These are phyloP conservation scores for Pichia inconspicua DNA, from an alignment of 1,139 yeast species.

Conservation along the genomic window DNA sequence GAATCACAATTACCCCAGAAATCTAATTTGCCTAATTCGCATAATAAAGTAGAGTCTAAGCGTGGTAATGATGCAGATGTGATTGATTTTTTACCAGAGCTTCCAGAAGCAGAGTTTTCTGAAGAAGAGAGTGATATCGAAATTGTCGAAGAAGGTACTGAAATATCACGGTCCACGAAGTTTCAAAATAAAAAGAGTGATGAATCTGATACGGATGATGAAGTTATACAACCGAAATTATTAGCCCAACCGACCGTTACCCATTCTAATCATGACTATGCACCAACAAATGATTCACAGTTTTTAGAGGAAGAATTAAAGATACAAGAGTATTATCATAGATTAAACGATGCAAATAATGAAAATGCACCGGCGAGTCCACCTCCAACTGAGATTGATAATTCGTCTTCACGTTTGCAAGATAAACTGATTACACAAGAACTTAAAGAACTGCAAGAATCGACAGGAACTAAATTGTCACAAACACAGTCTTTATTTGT, in stretches of 20 bases:
- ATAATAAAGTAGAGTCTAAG: not conserved
- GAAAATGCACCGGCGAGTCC: not conserved
- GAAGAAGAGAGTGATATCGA: not conserved
- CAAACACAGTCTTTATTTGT: not conserved
- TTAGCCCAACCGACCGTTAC: not conserved
- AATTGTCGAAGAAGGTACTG: not conserved
- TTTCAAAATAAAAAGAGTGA: not conserved
- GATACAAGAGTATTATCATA: not conserved
- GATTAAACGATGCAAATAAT: not conserved
- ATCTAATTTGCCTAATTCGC: not conserved
- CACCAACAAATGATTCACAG: not conserved
- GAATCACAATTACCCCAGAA: not conserved
- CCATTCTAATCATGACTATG: too few relatives aligned
- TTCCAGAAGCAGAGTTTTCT: not conserved
- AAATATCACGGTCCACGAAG: not conserved
- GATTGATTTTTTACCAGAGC: not conserved
- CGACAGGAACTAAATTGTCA: not conserved
- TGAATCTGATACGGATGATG: not conserved
- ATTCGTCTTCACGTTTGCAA: not conserved
- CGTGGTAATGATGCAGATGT: not conserved
- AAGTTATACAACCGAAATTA: not conserved
- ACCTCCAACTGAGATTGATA: not conserved
- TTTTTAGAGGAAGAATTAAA: not conserved
- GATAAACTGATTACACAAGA: not conserved
- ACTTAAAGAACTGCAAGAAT: not conserved